Evolutionary conservation across 192 early-diverging fungal genomes (phyloP), one percentile per base, ranked within the genome.

Genomic region (Phycomyces blakesleeanus): DNA sequence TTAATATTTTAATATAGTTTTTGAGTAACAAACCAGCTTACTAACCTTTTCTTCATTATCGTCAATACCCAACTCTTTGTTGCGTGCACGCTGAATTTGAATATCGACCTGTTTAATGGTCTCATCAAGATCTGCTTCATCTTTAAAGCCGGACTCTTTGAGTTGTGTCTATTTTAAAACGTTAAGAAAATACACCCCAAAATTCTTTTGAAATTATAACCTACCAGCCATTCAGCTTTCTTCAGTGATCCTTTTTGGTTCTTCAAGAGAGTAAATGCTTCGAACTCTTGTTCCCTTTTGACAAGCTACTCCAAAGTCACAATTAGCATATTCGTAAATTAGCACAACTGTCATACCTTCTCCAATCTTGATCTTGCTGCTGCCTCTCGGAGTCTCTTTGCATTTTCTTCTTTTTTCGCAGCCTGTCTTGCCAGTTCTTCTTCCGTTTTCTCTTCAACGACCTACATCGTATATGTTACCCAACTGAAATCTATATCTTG

Each of bases 11-110:
- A 34, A 34, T 7, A 34, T 22, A 24, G 18, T 44, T 21, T 3
- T 21, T n/a, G n/a, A n/a, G n/a, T n/a, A n/a, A 29, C 47, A 1
- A 12, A n/a, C 9, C 9, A 34, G 15, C 10, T 51, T 24, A 29
- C 29, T 15, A 18, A 82, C 81, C 73, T 85, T 85, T 39, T 78
- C 90, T 58, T 93, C 91, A 18, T 79, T 75, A 49, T 91, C 88
- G 41, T 91, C 90, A 50, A 89, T 85, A 2, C 94, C 94, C 5
- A 91, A 74, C 57, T 90, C 86, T 61, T 89, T 90, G 71, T 92
- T 93, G 37, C 87, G 76, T 0, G 91, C 89, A 24, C 84, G 78
- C 20, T 77, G 79, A 47, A 96, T 87, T 0, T 82, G 71, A 29
- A 76, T 74, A 55, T 92, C 88, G 0, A 84, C 72, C 40, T 79